Percentiles rank a stretch among this genome's conserved stretches.
Evolutionary conservation across 495 filamentous ascomycete species (phyloP).

Genomic region (Friedmanniomyces endolithicus): DNA sequence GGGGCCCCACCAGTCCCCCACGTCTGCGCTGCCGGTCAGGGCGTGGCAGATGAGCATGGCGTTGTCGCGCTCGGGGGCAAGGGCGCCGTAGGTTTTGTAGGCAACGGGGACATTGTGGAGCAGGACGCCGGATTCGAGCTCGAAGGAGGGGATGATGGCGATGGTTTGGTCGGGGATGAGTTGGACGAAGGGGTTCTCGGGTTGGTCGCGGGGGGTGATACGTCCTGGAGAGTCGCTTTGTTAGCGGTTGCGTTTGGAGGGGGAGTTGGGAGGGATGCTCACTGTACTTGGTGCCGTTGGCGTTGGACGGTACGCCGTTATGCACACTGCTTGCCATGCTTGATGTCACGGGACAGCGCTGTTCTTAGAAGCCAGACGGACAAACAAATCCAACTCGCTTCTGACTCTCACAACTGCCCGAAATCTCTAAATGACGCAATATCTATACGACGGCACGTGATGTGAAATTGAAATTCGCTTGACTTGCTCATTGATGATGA

Average conservation of each 20-base stretch:
- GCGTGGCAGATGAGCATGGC: slow-evolving; percentile 96
- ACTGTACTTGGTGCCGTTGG: slow-evolving; percentile 13
- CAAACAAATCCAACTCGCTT: too few species aligned
- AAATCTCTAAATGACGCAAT: too few species aligned
- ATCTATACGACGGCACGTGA: too few species aligned
- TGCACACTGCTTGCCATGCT: background rate
- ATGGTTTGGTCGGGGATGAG: slow-evolving; percentile 81
- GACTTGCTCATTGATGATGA: too few species aligned
- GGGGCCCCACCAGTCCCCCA: slow-evolving; percentile 96
- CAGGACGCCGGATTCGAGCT: slow-evolving; percentile 81
- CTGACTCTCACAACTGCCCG: too few species aligned
- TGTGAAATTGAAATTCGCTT: too few species aligned
- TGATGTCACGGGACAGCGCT: background rate
- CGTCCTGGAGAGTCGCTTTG: too few species aligned
- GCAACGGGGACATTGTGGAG: slow-evolving; percentile 84
- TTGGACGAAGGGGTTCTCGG: slow-evolving; percentile 81
- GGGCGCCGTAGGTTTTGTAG: slow-evolving; percentile 71
- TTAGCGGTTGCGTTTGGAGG: too few species aligned
- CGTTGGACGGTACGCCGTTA: background rate
- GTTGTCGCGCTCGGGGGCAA: slow-evolving; percentile 71
- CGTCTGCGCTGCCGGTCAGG: slow-evolving; percentile 88
- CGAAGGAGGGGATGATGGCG: slow-evolving; percentile 75
- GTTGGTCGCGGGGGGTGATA: slow-evolving; percentile 37
- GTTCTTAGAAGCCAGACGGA: too few species aligned
- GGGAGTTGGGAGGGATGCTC: background rate